Evolutionary conservation across 495 filamentous ascomycete genomes (phyloP).

Genomic region (Aspergillus conjunctus): DNA sequence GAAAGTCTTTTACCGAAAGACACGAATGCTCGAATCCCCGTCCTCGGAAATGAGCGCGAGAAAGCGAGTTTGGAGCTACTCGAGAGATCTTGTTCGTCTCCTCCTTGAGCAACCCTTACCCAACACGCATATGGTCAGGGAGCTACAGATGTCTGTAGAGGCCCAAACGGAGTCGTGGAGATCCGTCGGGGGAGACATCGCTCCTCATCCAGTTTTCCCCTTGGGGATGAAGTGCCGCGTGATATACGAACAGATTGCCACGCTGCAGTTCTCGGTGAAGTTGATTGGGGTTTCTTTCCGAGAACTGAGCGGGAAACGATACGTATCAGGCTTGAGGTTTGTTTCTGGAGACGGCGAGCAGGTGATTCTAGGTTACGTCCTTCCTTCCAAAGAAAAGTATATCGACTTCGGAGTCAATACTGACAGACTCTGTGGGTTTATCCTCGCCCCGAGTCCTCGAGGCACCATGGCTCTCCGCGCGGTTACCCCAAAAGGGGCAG

Average conservation of each 20-base stretch:
- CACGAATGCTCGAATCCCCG: background rate
- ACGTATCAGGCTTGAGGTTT: conserved; percentile 13
- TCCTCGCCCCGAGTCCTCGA: conserved; percentile 11
- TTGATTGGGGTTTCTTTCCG: conserved; percentile 14
- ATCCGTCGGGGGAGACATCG: conserved; percentile 14
- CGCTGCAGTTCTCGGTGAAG: background rate
- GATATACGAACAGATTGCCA: conserved; percentile 14
- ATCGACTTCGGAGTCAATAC: conserved; percentile 1
- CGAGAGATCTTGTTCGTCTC: conserved; percentile 4
- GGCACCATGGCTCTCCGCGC: conserved; percentile 15
- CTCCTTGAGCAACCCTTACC: conserved; percentile 9
- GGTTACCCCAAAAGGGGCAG: conserved; percentile 5
- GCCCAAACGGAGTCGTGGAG: conserved; percentile 5
- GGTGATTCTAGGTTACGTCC: conserved; percentile 7
- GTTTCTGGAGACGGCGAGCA: background rate
- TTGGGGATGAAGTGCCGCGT: conserved; percentile 14
- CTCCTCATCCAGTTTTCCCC: conserved; percentile 1
- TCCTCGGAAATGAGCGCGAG: conserved; percentile 5
- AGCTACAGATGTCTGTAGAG: background rate
- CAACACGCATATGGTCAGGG: background rate
- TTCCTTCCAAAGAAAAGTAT: conserved; percentile 10
- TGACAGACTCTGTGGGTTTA: conserved; percentile 9
- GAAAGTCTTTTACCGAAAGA: conserved; percentile 16
- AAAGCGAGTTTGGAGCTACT: conserved; percentile 11
- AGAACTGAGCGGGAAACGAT: conserved; percentile 1